Conservation (phyloP, 2,329 filamentous ascomycete species). For the Huntiella moniliformis region DNA sequence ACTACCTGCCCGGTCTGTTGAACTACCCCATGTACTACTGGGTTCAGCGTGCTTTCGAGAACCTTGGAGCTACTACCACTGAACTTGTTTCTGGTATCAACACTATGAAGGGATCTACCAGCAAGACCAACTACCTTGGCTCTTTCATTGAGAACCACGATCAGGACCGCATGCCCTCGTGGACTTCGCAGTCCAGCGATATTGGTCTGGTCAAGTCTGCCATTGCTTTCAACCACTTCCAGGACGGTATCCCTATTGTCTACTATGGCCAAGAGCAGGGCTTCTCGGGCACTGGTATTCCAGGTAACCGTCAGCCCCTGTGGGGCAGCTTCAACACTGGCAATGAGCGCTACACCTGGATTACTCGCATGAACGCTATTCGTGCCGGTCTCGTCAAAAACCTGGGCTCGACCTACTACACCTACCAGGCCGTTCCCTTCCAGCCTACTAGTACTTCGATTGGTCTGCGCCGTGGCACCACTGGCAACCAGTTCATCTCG, state of each 20-base stretch:
- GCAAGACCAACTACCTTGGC: slow-evolving; percentile 25
- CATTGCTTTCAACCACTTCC: slow-evolving; percentile 13
- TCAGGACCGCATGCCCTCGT: slow-evolving; percentile 33
- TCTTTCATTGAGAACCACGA: slow-evolving; percentile 48
- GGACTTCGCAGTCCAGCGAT: slow-evolving; percentile 22
- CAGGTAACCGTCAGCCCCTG: slow-evolving; percentile 15
- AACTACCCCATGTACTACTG: slow-evolving; percentile 18
- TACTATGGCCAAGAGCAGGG: slow-evolving; percentile 44
- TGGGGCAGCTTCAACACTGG: slow-evolving; percentile 11
- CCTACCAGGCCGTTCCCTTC: slow-evolving; percentile 12
- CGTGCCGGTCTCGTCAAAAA: slow-evolving; percentile 9
- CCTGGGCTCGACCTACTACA: slow-evolving; percentile 7
- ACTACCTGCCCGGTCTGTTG: slow-evolving; percentile 30
- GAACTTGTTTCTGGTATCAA: slow-evolving; percentile 44
- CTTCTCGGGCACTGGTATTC: slow-evolving; percentile 30
- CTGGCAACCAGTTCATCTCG: slow-evolving; percentile 11
- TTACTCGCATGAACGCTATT: slow-evolving; percentile 9
- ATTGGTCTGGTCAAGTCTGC: slow-evolving; percentile 34
- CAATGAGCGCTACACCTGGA: slow-evolving; percentile 11
- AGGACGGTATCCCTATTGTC: slow-evolving; percentile 36
- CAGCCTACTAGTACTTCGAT: slow-evolving; percentile 10
- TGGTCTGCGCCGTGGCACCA: slow-evolving; percentile 10
- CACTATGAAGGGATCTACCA: slow-evolving; percentile 35
- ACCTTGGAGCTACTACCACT: slow-evolving; percentile 10
- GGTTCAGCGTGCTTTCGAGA: slow-evolving; percentile 12